Evolutionary conservation across 2,329 filamentous ascomycete genomes (phyloP), one percentile per base, ranked within the genome.

Genomic region (Arthrobotrys pseudoclavata): DNA sequence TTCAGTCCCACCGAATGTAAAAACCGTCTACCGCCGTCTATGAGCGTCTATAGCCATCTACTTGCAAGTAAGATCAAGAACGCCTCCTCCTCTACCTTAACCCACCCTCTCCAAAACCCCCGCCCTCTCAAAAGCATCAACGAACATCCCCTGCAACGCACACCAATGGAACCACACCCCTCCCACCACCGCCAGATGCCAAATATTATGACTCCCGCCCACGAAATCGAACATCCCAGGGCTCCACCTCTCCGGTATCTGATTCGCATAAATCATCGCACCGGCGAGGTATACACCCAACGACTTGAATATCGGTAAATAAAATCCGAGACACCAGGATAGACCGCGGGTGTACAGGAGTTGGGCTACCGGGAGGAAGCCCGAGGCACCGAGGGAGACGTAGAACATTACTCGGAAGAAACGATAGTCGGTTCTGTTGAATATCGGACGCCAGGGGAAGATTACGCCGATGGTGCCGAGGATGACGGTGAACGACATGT

Each of bases 131-230:
- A 95, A 95, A 10, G 92, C 92, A 47, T 87, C 88, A 3, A 91
- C 87, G 82, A 99, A 99, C 84, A 99, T 96, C 69, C 94, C 89
- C 84, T 97, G 92, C 95, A 99, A 97, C 18, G 96, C 96, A 22
- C 88, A 88, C 85, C 98, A 99, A 84, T 99, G 96, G 83, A 97
- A 98, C n/a, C 98, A 84, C 72, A 99, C 99, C 10, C 96, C 96
- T 15, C 94, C 93, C 29, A 99, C 86, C 10, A 99, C 96, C 6
- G 96, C 96, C 37, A 97, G 85, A 84, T 99, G 96, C 96, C 96
- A 99, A 74, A 99, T 90, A 84, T 99, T 99, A 85, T 99, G 96
- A 83, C 93, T 96, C 53, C 93, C 94, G 45, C 96, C 96, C 47
- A 96, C 88, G 83, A 98, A 98, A 84, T 99, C 96, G 81, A 99